A percentile compares a stretch with the other conserved stretches of the same genome.
Conservation (phyloP, 345 rosid species). For the Limnanthes douglasii region DNA sequence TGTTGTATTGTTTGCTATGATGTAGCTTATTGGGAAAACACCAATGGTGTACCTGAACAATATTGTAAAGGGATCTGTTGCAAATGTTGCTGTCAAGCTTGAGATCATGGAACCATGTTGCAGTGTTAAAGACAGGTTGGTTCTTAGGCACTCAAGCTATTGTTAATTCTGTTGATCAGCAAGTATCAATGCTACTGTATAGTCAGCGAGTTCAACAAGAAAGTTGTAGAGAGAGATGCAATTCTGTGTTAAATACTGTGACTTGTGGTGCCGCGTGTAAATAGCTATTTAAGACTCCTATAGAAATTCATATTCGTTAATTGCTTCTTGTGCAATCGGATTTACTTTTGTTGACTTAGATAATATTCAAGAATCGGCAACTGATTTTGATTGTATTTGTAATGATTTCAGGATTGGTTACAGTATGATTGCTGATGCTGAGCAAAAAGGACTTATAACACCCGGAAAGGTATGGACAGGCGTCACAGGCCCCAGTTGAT, state of each 20-base stretch:
- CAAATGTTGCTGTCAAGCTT: constrained; percentile 81
- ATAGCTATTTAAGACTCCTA: too few species aligned
- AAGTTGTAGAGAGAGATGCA: too few species aligned
- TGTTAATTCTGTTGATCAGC: too few species aligned
- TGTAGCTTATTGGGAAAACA: constrained; percentile 82
- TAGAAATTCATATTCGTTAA: too few species aligned
- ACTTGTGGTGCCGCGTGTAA: too few species aligned
- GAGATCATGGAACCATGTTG: constrained; percentile 87
- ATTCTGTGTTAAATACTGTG: too few species aligned
- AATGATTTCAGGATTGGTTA: constrained; percentile 55
- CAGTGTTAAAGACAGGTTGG: constrained; percentile 85
- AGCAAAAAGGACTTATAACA: constrained; percentile 21
- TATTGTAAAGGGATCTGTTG: constrained; percentile 64
- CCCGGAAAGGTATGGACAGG: constrained; percentile 28
- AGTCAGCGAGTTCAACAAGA: too few species aligned
- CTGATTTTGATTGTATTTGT: background rate
- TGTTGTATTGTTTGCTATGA: constrained; percentile 3
- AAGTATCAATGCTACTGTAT: too few species aligned
- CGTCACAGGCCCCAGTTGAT: too few species aligned
- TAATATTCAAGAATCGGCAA: too few species aligned
- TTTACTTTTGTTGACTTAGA: background rate
- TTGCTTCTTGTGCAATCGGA: constrained; percentile 2
- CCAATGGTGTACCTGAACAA: constrained; percentile 93
- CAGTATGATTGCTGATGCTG: constrained; percentile 25
- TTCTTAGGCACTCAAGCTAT: background rate